Evolutionary conservation across 441 rosid species (phyloP), one percentile per base, ranked within the genome.

Genomic region (Capsella rubella): DNA sequence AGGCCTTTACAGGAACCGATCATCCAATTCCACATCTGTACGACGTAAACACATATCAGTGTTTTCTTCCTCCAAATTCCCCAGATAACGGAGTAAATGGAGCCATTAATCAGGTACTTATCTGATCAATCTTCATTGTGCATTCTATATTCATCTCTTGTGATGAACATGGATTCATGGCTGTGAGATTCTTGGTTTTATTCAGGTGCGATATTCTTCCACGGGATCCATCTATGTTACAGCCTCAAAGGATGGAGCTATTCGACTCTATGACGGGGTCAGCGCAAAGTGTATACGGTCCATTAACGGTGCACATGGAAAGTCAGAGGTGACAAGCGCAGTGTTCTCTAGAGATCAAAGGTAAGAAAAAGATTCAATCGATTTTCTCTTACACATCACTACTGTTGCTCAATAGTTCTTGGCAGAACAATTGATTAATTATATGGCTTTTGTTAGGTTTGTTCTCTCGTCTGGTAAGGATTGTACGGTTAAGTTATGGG

Each of bases 391-490:
- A 45, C 50, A 46, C 8, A 14, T 50, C 46, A 53, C 42, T 28
- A 21, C 43, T 12, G 11, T 61, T 6, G 37, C 31, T 18, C 45
- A 16, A 6, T 29, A 39, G 31, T 21, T 61, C 34, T 45, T 61
- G 62, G 31, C 42, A 60, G 51, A 53, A 54, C 11, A 69, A 2
- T 59, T 31, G 60, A 63, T 64, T 57, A 49, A 57, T 71, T 63
- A n/a, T 34, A 27, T 34, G 73, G 27, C 25, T 51, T 67, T 74
- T 72, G 68, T 39, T 81, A 89, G 98, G 86, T 93, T 83, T 84
- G 83, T 93, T 59, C 90, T 93, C 49, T 90, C 98, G 8, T 89
- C 89, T 32, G 93, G 97, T 66, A 93, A 90, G 75, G 97, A 93
- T 79, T 93, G 91, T 14, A 75, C 85, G 7, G 79, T 86, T 67